phyloP scores from a whole-genome alignment of 139 green algal genomes.

The Chlamydomonas schloesseri region DNA sequence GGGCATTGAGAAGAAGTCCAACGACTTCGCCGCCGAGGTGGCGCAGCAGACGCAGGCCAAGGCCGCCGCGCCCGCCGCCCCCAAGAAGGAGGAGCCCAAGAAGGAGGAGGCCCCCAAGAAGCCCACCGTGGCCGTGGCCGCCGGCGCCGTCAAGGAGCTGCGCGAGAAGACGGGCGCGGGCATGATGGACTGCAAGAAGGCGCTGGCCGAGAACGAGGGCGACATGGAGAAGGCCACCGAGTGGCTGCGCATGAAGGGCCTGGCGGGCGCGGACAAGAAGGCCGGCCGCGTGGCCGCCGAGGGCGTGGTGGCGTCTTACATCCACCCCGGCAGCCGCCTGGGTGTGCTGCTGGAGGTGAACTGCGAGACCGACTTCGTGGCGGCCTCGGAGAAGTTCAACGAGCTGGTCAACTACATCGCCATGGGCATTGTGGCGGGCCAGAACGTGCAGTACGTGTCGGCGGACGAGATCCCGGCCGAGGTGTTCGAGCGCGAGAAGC shows the following conservation, averaged over 20 bases:
- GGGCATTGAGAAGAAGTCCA: slow-evolving; percentile 87
- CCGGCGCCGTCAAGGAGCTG: slow-evolving; percentile 91
- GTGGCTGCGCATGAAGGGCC: slow-evolving; percentile 94
- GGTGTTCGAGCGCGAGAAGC: slow-evolving; percentile 86
- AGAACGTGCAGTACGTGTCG: slow-evolving; percentile 57
- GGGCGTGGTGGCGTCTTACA: slow-evolving; percentile 81
- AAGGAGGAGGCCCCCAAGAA: slow-evolving; percentile 53
- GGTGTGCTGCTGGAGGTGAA: slow-evolving; percentile 92
- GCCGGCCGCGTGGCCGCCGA: slow-evolving; percentile 66
- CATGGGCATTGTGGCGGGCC: slow-evolving; percentile 59
- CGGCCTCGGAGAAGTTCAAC: slow-evolving; percentile 90
- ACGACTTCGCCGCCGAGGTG: slow-evolving; percentile 92
- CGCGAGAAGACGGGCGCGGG: slow-evolving; percentile 89
- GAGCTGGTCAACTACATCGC: slow-evolving; percentile 79
- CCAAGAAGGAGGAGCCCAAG: slow-evolving; percentile 62
- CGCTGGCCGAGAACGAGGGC: slow-evolving; percentile 81
- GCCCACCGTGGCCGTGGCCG: slow-evolving; percentile 61
- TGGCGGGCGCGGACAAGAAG: slow-evolving; percentile 98
- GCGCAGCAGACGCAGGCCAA: slow-evolving; percentile 85
- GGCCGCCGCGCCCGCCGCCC: slow-evolving; percentile 64
- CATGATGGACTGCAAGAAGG: slow-evolving; percentile 99
- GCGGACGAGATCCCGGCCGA: slow-evolving; percentile 83
- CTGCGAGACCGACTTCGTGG: slow-evolving; percentile 99
- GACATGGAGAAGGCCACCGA: slow-evolving; percentile 88
- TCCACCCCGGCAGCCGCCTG: slow-evolving; percentile 93